Evolutionary conservation across 2,329 filamentous ascomycete genomes (phyloP).

Genomic region (Dactylellina drechsleri): DNA sequence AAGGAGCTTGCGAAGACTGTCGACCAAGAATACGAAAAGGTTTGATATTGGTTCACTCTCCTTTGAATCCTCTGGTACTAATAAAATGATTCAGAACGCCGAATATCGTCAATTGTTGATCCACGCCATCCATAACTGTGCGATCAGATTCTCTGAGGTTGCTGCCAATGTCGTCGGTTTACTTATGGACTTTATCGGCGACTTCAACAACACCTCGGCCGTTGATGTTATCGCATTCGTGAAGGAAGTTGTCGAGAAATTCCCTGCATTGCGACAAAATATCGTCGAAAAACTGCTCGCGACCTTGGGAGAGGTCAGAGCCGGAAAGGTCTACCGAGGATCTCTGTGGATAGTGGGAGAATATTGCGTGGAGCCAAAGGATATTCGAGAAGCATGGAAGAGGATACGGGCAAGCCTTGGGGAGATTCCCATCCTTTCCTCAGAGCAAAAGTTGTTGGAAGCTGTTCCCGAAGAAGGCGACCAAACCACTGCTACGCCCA

Average conservation of each 20-base stretch:
- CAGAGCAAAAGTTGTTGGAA: constrained; percentile 90
- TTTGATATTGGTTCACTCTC: constrained; percentile 55
- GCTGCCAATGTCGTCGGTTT: constrained; percentile 95
- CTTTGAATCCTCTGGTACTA: constrained; percentile 46
- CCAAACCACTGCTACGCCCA: constrained; percentile 74
- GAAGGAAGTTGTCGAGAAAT: constrained; percentile 98
- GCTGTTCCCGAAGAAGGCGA: constrained; percentile 75
- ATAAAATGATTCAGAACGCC: constrained; percentile 69
- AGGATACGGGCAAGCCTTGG: constrained; percentile 91
- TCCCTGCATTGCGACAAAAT: constrained; percentile 84
- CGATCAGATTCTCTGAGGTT: constrained; percentile 98
- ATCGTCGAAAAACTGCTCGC: constrained; percentile 90
- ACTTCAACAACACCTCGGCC: constrained; percentile 96
- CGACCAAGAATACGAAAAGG: constrained; percentile 97
- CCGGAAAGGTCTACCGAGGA: constrained; percentile 95
- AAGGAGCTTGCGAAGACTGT: constrained; percentile 98
- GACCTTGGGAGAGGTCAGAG: constrained; percentile 90
- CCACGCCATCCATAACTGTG: constrained; percentile 96
- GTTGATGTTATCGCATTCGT: constrained; percentile 99
- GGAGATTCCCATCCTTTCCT: constrained; percentile 95
- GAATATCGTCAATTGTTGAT: constrained; percentile 96
- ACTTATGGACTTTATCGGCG: constrained; percentile 98
- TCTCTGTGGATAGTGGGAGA: constrained; percentile 98
- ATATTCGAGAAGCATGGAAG: constrained; percentile 84
- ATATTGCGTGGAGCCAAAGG: constrained; percentile 88